Evolutionary conservation across 2,329 filamentous ascomycete genomes (phyloP), one percentile per base, ranked within the genome.

Genomic region (Corynespora cassiicola): DNA sequence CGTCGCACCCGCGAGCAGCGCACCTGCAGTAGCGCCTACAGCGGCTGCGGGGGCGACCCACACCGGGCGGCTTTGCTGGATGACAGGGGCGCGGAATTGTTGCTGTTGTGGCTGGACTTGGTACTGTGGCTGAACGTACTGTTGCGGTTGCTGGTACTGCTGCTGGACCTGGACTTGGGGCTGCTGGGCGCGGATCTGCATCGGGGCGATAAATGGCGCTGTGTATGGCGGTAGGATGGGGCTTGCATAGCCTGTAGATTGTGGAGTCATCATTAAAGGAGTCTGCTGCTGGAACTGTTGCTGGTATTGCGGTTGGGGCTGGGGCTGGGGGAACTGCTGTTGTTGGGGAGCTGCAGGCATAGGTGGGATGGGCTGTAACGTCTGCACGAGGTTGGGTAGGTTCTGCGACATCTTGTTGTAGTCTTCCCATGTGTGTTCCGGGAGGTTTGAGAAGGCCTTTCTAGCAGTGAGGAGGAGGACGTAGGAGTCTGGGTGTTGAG

Each of bases 381-480:
- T 47, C 25, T 61, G 61, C 3, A 47, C 40, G 15, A 57, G 53
- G 2, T 39, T 15, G 2, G 59, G 58, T 1, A 65, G 45, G n/a
- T 47, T 38, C 2, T 51, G 45, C 5, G 55, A 46, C 45, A 65
- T 57, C 23, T 62, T 65, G 29, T 58, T 56, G 40, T 65, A 65
- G 34, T 65, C 60, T 2, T 27, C 35, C 61, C 61, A 65, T 14
- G 61, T 65, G 21, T 54, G 50, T 26, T 63, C 59, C 7, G 61
- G 61, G 4, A 65, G 47, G 16, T 65, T 65, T 5, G 59, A 63
- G 35, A 59, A 65, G 9, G 56, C 47, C 42, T 61, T 60, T 8
- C 61, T 60, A 14, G 40, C 43, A 2, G 50, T 58, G 27, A 58
- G 52, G 21, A 63, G 43, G 2, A 63, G 44, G 8, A 65, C 47